Conservation (phyloP, 495 filamentous ascomycete genomes). For the Trichoderma erinaceum region DNA sequence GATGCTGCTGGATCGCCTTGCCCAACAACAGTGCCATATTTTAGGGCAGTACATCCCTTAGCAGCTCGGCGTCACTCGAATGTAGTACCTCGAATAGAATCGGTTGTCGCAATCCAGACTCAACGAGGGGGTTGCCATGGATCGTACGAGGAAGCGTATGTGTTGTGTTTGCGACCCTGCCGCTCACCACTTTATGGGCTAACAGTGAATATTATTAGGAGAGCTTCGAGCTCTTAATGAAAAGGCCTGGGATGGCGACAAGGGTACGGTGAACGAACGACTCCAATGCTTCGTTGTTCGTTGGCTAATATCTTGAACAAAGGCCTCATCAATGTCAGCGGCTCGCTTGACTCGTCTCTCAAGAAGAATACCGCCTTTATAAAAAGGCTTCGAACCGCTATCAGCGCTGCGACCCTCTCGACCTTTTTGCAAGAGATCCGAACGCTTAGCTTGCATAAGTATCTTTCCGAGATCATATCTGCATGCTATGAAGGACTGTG, state of each 20-base stretch:
- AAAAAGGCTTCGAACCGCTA: constrained; percentile 86
- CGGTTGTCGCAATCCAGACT: constrained; percentile 13
- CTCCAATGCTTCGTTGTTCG: not conserved
- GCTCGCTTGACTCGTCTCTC: constrained; percentile 87
- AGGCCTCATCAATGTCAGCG: constrained; percentile 54
- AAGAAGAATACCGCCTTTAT: constrained; percentile 99
- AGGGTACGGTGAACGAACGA: constrained; percentile 48
- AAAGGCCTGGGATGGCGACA: constrained; percentile 80
- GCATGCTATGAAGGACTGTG: constrained; percentile 94
- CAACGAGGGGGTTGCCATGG: constrained; percentile 51
- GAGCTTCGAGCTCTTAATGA: constrained; percentile 85
- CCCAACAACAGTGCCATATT: constrained; percentile 40
- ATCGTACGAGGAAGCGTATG: constrained; percentile 78
- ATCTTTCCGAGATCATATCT: constrained; percentile 96
- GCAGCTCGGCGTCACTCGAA: constrained; percentile 34
- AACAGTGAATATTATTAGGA: constrained; percentile 45
- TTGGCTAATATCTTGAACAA: constrained; percentile 15
- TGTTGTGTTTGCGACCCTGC: constrained; percentile 10
- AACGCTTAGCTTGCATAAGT: constrained; percentile 90
- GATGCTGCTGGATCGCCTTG: constrained; percentile 43
- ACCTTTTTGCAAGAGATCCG: constrained; percentile 90
- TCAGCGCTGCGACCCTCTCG: constrained; percentile 66
- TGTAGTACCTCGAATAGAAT: constrained; percentile 26
- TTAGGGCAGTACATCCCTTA: constrained; percentile 42
- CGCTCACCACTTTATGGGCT: not conserved